Base-by-base conservation (phyloP, 176 grass and related monocot genomes). In the Ampelocalamus luodianensis region DNA sequence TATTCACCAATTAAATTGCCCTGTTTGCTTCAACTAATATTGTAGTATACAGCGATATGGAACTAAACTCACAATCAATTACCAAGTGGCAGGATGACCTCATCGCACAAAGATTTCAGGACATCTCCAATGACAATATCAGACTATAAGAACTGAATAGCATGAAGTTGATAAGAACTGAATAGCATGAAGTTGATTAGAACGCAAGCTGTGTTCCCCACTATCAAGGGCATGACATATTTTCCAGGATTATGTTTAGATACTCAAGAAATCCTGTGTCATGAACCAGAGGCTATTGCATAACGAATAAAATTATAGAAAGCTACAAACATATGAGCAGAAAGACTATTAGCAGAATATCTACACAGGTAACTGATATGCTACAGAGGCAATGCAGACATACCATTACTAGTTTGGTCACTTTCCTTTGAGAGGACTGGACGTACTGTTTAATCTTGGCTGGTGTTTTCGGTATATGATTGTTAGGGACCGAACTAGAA, bases 381-480 rank as follows among this genome's bases (percentile, higher is more conserved):
- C 65, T 77, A 83, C 20, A 66, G 43, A 54, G 59, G 45, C 84
- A 78, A 82, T 54, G 67, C 79, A 77, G 38, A 85, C 84, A 58
- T 99, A 99, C 96, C 96, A 99, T 94, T 84, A 99, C 96, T 82
- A 99, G 85, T 85, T 99, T 99, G 38, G 93, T 96, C 79, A 99
- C 80, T 84, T 99, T 99, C 83, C 60, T 86, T 88, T 99, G 89
- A 51, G 96, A 93, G 15, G 91, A 91, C 60, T 96, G 87, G 22
- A 99, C 86, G 72, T 96, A 99, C 59, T 96, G 89, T 79, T 90
- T 89, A 76, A 99, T 92, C 90, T 94, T 99, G 54, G 87, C 88
- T 70, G 91, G 91, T 48, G 91, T 92, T 85, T 92, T 95, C 0
- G 96, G 96, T 77, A 99, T 87, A 82, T 94, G 96, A 86, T 86